Percentiles rank a stretch among this genome's conserved stretches.
phyloP scores from a whole-genome alignment of 441 rosid genomes.

The Pelargonium cotyledonis region DNA sequence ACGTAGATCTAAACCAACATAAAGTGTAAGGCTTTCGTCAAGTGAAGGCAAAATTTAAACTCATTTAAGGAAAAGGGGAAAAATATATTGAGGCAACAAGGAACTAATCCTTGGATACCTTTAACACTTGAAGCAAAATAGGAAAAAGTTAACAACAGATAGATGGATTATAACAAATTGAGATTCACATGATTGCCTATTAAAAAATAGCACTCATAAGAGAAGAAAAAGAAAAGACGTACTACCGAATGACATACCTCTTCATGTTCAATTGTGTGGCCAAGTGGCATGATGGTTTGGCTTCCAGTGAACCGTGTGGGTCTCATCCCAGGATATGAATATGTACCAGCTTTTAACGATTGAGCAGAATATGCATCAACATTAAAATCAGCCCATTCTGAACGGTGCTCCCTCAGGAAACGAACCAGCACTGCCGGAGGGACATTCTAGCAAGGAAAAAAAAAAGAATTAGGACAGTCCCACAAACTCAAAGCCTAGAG shows the following conservation, averaged over 20 bases:
- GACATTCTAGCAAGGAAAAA: constrained; percentile 55
- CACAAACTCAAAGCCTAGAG: too few species aligned
- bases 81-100: too few species aligned
- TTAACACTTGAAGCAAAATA: too few species aligned
- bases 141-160: too few species aligned
- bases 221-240: not conserved
- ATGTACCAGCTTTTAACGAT: constrained; percentile 66
- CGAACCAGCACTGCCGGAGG: constrained; percentile 91
- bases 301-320: constrained; percentile 89
- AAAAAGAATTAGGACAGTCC: not conserved
- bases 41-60: too few species aligned
- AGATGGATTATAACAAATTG: too few species aligned
- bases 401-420: constrained; percentile 90
- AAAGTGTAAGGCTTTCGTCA: too few species aligned
- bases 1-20: too few species aligned
- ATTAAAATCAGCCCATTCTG: constrained; percentile 97
- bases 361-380: constrained; percentile 95
- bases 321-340: constrained; percentile 84
- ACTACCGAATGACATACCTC: constrained; percentile 44
- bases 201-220: too few species aligned
- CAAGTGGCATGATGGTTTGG: constrained; percentile 93
- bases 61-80: too few species aligned
- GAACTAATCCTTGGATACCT: too few species aligned
- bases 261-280: constrained; percentile 93
- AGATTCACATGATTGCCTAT: too few species aligned